These are phyloP conservation scores for Trichoderma afroharzianum DNA, from an alignment of 2,329 filamentous ascomycete species.

Conservation along the genomic window DNA sequence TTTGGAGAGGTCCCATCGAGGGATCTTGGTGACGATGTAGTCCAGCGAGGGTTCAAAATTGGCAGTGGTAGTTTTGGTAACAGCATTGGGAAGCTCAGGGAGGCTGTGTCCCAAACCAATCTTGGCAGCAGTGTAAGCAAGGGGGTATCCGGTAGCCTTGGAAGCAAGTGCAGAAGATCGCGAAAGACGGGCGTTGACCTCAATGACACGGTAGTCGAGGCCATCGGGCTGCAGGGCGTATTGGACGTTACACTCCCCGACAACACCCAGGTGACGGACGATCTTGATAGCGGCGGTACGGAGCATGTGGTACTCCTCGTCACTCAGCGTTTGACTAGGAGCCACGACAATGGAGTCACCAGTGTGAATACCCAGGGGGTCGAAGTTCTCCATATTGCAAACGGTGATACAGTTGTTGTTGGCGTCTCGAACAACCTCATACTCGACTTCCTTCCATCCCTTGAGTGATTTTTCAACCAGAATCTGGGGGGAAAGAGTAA, in stretches of 20 bases:
- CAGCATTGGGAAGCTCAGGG: constrained; percentile 93
- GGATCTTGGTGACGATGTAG: constrained; percentile 98
- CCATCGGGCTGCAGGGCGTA: constrained; percentile 96
- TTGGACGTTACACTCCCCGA: constrained; percentile 98
- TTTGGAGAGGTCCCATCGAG: constrained; percentile 96
- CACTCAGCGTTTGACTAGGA: constrained; percentile 91
- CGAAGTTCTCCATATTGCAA: constrained; percentile 83
- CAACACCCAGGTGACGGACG: constrained; percentile 91
- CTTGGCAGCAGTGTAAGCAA: constrained; percentile 97
- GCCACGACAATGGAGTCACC: constrained; percentile 98
- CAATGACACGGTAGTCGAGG: constrained; percentile 96
- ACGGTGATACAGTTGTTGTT: constrained; percentile 99
- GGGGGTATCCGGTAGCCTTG: constrained; percentile 95
- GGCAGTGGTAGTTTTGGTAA: constrained; percentile 96
- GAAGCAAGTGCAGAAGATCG: constrained; percentile 95
- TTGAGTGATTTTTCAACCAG: constrained; percentile 97
- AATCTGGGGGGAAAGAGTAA: constrained; percentile 93
- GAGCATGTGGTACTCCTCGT: constrained; percentile 99
- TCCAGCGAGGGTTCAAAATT: constrained; percentile 98
- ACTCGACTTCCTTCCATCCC: constrained; percentile 99
- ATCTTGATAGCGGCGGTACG: constrained; percentile 97
- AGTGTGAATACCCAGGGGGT: constrained; percentile 94
- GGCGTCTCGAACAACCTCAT: constrained; percentile 95
- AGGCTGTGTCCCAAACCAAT: constrained; percentile 94
- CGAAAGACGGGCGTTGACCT: constrained; percentile 97